Conservation (phyloP, 305 asterid species). For the Fraxinus baroniana region DNA sequence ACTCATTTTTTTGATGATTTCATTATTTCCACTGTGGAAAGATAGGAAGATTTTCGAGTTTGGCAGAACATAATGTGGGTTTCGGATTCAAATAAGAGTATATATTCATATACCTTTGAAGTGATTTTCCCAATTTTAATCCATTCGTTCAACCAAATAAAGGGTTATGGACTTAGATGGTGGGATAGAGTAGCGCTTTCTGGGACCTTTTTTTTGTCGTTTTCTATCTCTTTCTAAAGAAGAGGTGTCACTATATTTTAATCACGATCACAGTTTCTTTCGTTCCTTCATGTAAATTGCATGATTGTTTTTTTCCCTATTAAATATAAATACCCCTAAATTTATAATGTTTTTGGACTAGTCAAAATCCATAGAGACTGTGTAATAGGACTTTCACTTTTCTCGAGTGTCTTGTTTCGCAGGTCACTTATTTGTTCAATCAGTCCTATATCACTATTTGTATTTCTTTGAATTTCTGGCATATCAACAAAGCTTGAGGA, state of each 20-base stretch:
- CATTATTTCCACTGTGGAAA: slow-evolving; percentile 7
- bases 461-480: neutral
- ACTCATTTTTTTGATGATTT: slow-evolving; percentile 16
- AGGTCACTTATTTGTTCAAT: neutral
- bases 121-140: neutral
- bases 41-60: slow-evolving; percentile 11
- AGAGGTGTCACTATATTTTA: neutral
- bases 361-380: neutral
- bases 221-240: neutral
- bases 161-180: neutral
- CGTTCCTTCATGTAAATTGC: neutral
- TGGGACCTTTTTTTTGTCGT: neutral
- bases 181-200: neutral
- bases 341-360: neutral
- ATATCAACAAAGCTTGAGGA: neutral
- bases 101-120: neutral
- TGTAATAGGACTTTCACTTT: neutral
- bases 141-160: neutral
- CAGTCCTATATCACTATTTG: neutral
- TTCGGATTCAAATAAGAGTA: neutral
- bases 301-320: neutral
- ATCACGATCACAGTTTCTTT: neutral
- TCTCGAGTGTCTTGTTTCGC: neutral
- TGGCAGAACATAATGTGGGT: neutral
- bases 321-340: neutral